phyloP scores from a whole-genome alignment of 768 basidiomycete species.

The Auricularia sp. region DNA sequence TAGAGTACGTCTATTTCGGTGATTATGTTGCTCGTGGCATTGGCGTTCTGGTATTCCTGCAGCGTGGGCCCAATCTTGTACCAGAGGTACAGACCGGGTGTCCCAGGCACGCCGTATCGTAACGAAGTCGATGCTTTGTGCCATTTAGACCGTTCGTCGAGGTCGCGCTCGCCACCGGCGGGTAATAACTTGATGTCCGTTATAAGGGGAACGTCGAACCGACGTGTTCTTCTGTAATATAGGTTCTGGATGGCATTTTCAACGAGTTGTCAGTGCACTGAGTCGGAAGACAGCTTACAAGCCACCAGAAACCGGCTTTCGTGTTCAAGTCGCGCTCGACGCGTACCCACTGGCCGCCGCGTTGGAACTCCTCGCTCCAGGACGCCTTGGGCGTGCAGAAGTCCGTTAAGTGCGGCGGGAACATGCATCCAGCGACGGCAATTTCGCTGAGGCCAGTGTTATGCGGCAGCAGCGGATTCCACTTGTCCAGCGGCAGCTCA shows the following conservation, averaged over 20 bases:
- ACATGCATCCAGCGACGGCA: conserved; percentile 52
- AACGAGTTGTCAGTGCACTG: neutral
- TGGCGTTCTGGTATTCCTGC: conserved; percentile 39
- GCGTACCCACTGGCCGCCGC: conserved; percentile 79
- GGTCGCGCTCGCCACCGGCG: conserved; percentile 39
- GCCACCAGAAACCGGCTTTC: conserved; percentile 40
- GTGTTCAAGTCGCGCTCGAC: conserved; percentile 73
- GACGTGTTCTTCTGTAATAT: conserved; percentile 78
- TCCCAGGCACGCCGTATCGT: conserved; percentile 48
- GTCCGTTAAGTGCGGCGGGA: conserved; percentile 48
- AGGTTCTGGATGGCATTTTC: conserved; percentile 28
- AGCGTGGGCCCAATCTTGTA: conserved; percentile 62
- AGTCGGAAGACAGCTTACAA: neutral
- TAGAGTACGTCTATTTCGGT: conserved; percentile 90
- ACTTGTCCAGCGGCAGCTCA: conserved; percentile 33
- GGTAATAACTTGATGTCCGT: conserved; percentile 60
- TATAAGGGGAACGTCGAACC: conserved; percentile 72
- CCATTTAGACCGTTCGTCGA: conserved; percentile 46
- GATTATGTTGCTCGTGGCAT: conserved; percentile 46
- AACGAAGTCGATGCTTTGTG: conserved; percentile 50
- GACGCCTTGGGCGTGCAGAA: conserved; percentile 64
- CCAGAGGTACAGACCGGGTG: conserved; percentile 63
- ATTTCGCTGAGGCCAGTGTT: conserved; percentile 39
- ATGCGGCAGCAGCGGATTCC: conserved; percentile 25
- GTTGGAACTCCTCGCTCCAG: conserved; percentile 61